These are phyloP conservation scores for Phytophthora brassicae DNA, from an alignment of 352 stramenopile genomes.

Conservation along the genomic window DNA sequence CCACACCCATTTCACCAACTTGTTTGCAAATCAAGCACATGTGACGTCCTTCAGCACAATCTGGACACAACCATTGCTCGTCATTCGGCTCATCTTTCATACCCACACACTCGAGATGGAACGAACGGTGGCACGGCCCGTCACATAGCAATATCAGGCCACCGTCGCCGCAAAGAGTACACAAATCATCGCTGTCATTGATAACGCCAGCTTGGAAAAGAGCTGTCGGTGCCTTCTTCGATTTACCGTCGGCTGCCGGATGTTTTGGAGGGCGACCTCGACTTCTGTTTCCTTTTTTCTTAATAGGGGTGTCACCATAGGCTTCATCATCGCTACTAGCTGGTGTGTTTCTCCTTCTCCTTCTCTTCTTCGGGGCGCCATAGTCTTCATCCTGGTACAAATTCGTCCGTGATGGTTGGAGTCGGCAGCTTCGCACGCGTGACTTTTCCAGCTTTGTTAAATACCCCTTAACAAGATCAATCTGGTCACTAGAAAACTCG, in stretches of 20 bases:
- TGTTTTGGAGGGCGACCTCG: constrained; percentile 42
- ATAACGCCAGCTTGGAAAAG: constrained; percentile 60
- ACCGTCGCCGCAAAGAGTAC: constrained; percentile 90
- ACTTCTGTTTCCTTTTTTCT: constrained; percentile 35
- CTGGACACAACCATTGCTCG: constrained; percentile 90
- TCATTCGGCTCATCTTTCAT: constrained; percentile 83
- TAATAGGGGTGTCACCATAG: constrained; percentile 37
- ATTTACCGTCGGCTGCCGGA: constrained; percentile 7
- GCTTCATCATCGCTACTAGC: constrained; percentile 43
- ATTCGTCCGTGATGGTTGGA: constrained; percentile 34
- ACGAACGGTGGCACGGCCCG: constrained; percentile 91
- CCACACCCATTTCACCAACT: constrained; percentile 86
- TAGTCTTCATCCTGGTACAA: constrained; percentile 39
- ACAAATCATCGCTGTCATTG: constrained; percentile 91
- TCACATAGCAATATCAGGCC: constrained; percentile 92
- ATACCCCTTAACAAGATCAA: constrained; percentile 78
- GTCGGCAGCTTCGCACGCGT: constrained; percentile 73
- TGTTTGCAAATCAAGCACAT: constrained; percentile 93
- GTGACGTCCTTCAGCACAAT: constrained; percentile 87
- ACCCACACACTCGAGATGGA: constrained; percentile 91
- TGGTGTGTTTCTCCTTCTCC: constrained; percentile 42
- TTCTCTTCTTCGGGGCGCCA: constrained; percentile 47
- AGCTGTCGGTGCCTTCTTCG: constrained; percentile 6
- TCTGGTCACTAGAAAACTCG: constrained; percentile 82
- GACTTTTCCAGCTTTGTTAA: constrained; percentile 81